Conservation (phyloP, 169 alveolate genomes). For the Plasmodium coatneyi region DNA sequence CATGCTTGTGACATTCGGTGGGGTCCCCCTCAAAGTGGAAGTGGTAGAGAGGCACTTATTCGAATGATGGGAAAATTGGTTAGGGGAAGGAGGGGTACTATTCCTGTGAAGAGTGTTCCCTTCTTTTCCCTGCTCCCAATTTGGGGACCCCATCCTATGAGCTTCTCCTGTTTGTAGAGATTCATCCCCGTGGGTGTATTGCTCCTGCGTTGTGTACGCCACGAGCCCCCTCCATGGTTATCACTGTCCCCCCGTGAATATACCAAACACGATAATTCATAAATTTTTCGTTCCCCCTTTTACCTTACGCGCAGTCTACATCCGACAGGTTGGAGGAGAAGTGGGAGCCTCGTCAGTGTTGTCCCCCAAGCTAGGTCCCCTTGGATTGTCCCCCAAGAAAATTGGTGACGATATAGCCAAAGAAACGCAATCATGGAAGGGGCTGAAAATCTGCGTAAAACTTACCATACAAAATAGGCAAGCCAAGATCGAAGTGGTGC, state of each 20-base stretch:
- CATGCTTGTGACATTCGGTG: background rate
- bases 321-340: constrained; percentile 98
- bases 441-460: constrained; percentile 95
- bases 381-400: constrained; percentile 96
- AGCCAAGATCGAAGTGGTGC: constrained; percentile 94
- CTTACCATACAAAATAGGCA: constrained; percentile 93
- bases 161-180: background rate
- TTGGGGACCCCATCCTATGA: background rate
- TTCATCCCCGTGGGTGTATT: background rate
- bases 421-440: constrained; percentile 97
- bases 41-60: background rate
- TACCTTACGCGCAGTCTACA: constrained; percentile 84
- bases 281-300: background rate
- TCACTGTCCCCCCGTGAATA: background rate
- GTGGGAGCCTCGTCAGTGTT: constrained; percentile 97
- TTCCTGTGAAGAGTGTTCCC: background rate
- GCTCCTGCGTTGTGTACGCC: background rate
- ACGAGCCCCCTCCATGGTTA: background rate
- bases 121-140: background rate
- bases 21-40: background rate
- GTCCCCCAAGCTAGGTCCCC: constrained; percentile 98
- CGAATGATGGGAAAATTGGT: background rate
- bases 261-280: background rate
- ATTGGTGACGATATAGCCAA: constrained; percentile 98
- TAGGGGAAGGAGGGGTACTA: background rate